These are phyloP conservation scores for Parathielavia hyrcaniae DNA, from an alignment of 495 filamentous ascomycete species.

Conservation along the genomic window DNA sequence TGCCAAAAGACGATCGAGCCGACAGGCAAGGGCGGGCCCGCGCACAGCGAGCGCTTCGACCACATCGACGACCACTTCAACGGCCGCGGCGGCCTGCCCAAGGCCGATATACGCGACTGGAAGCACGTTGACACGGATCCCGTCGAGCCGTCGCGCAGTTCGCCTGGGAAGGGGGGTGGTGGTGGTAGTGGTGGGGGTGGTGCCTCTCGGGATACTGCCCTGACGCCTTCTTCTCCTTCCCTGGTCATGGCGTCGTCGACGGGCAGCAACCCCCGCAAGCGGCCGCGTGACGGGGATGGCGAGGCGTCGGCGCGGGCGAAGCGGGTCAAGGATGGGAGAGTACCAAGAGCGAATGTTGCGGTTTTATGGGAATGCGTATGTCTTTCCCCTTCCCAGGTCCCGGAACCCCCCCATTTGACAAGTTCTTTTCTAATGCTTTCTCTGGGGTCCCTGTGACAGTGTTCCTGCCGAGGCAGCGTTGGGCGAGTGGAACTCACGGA, in stretches of 20 bases:
- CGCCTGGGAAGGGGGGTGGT: background rate
- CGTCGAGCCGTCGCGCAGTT: background rate
- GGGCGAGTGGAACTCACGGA: background rate
- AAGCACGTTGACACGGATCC: constrained; percentile 28
- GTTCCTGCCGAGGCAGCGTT: background rate
- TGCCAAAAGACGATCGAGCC: constrained; percentile 57
- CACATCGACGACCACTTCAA: constrained; percentile 81
- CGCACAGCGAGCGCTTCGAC: constrained; percentile 72
- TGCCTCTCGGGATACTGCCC: background rate
- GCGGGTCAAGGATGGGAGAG: constrained; percentile 2
- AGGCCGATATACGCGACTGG: constrained; percentile 36
- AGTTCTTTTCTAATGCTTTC: too few relatives aligned
- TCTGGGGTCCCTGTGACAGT: constrained; percentile 10
- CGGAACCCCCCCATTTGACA: too few relatives aligned
- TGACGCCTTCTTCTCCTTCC: background rate
- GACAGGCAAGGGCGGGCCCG: constrained; percentile 48
- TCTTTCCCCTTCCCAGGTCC: background rate
- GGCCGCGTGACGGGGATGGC: background rate
- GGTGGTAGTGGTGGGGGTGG: too few relatives aligned
- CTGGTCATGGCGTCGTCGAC: background rate
- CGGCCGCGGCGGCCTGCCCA: constrained; percentile 30
- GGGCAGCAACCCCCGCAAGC: background rate
- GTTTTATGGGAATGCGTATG: constrained; percentile 17
- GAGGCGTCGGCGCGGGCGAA: background rate
- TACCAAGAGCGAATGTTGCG: background rate